phyloP scores from a whole-genome alignment of 1,139 yeast genomes.

The Taphrina wiesneri region DNA sequence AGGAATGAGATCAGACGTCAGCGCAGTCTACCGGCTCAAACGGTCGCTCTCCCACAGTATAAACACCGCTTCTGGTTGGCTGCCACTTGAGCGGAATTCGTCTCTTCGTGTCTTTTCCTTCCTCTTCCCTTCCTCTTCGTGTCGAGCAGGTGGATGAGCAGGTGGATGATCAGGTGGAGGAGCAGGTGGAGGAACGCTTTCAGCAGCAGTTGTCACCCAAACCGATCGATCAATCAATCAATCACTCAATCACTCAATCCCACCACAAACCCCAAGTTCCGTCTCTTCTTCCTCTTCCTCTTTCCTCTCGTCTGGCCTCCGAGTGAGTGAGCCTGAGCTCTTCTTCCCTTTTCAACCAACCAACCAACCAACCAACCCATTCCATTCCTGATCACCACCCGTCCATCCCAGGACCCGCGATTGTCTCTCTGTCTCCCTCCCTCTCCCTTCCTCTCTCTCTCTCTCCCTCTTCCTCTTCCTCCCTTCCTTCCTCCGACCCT shows the following conservation, averaged over 20 bases:
- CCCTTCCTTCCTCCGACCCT: background rate
- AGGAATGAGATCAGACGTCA: too few relatives aligned
- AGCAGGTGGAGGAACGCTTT: too few relatives aligned
- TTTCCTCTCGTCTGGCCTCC: too few relatives aligned
- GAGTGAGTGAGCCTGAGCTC: too few relatives aligned
- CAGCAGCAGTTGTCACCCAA: background rate
- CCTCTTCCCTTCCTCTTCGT: too few relatives aligned
- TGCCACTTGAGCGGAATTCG: too few relatives aligned
- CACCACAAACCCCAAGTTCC: conserved; percentile 1
- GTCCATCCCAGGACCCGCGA: background rate
- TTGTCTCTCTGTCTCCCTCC: background rate
- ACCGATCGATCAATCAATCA: background rate
- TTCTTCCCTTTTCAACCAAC: background rate
- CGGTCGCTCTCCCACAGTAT: background rate
- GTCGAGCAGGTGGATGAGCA: too few relatives aligned
- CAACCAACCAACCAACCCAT: background rate
- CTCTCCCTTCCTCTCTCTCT: background rate
- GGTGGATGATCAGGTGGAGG: too few relatives aligned
- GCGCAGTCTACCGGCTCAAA: background rate
- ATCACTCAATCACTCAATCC: too few relatives aligned
- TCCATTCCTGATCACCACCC: background rate
- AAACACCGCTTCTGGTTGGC: background rate
- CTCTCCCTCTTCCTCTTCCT: background rate
- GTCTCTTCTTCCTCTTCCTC: background rate
- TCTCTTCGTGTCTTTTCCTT: too few relatives aligned